Percentiles rank a stretch among this genome's conserved stretches.
Conservation (phyloP, 495 filamentous ascomycete species). For the Baudoinia panamericana region DNA sequence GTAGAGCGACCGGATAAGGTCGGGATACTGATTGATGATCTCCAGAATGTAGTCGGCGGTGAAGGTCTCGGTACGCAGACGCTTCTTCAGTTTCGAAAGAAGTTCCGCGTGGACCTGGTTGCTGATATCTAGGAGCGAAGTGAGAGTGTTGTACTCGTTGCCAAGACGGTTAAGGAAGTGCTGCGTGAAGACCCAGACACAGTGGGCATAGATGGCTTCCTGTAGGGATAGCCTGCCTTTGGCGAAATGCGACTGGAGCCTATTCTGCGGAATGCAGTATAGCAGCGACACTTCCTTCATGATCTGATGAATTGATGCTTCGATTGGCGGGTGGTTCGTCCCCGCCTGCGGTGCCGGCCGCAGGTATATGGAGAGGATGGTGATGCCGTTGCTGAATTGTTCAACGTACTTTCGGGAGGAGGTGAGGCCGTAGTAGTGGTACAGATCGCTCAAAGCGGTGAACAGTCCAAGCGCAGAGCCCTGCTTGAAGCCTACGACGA, state of each 20-base stretch:
- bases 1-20: slow-evolving; percentile 77
- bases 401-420: slow-evolving; percentile 96
- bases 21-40: slow-evolving; percentile 86
- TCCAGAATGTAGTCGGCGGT: slow-evolving; percentile 95
- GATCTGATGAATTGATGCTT: slow-evolving; percentile 77
- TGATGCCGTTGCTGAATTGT: slow-evolving; percentile 97
- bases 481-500: slow-evolving; percentile 88
- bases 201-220: slow-evolving; percentile 94
- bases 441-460: slow-evolving; percentile 87
- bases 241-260: slow-evolving; percentile 79
- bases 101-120: slow-evolving; percentile 79
- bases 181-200: slow-evolving; percentile 90
- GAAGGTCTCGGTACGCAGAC: slow-evolving; percentile 90
- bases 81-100: slow-evolving; percentile 88
- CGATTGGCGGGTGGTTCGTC: slow-evolving; percentile 59
- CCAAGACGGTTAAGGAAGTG: slow-evolving; percentile 93
- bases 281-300: slow-evolving; percentile 95
- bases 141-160: slow-evolving; percentile 70
- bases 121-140: slow-evolving; percentile 65
- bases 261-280: slow-evolving; percentile 96
- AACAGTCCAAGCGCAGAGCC: slow-evolving; percentile 88
- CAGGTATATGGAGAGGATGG: slow-evolving; percentile 88
- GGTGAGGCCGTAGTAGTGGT: slow-evolving; percentile 96
- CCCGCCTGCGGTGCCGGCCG: slow-evolving; percentile 46
- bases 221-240: slow-evolving; percentile 83